A percentile compares a stretch with the other conserved stretches of the same genome.
Conservation (phyloP, 2,329 filamentous ascomycete genomes). For the Penicillium sp. region DNA sequence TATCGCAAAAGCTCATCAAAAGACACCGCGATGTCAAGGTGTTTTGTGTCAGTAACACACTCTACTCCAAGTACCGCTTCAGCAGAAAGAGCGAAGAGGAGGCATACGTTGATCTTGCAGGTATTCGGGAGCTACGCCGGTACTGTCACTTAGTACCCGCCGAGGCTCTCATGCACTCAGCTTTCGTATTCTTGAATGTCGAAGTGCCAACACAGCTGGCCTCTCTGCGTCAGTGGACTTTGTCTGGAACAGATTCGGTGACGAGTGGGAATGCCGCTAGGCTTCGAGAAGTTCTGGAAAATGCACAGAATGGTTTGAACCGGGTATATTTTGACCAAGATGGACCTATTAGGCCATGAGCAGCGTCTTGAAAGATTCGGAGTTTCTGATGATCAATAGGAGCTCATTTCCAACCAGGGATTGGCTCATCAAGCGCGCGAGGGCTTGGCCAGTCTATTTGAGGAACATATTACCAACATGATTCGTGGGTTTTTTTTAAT, state of each 20-base stretch:
- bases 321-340: background rate
- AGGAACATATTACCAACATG: background rate
- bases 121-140: constrained; percentile 9
- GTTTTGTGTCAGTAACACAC: constrained; percentile 16
- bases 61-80: constrained; percentile 1
- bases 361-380: background rate
- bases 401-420: background rate
- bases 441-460: background rate
- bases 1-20: background rate
- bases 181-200: constrained; percentile 2
- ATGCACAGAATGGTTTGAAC: constrained; percentile 6
- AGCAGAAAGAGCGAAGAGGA: background rate
- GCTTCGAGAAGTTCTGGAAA: background rate
- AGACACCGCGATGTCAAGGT: constrained; percentile 1
- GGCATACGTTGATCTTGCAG: constrained; percentile 8
- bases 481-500: background rate
- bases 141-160: constrained; percentile 19
- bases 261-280: background rate
- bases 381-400: background rate
- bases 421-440: background rate
- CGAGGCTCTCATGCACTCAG: constrained; percentile 8
- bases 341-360: too few relatives aligned
- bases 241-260: constrained; percentile 11
- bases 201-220: constrained; percentile 12
- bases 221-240: constrained; percentile 16